These are phyloP conservation scores for Ilex asprella DNA, from an alignment of 257 asterid species.

Conservation along the genomic window DNA sequence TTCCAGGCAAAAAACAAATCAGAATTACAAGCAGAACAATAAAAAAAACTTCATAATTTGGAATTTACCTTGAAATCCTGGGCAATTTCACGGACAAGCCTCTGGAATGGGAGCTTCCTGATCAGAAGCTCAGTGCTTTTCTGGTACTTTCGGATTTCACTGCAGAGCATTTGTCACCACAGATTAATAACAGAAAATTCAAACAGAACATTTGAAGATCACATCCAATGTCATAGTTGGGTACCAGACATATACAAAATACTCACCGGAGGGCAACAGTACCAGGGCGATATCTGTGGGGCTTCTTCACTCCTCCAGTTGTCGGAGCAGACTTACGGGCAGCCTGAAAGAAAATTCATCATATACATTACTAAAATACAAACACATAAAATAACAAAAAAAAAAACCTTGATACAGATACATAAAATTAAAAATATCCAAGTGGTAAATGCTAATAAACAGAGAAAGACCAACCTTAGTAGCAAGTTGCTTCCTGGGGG, in stretches of 20 bases:
- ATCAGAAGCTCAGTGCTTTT: constrained; percentile 76
- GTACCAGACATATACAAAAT: no score
- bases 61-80: constrained; percentile 61
- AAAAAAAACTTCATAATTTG: background rate
- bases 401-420: no score
- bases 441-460: no score
- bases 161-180: constrained; percentile 4
- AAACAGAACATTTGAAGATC: background rate
- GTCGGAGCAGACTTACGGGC: constrained; percentile 87
- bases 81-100: constrained; percentile 76
- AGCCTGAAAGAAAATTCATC: constrained; percentile 25
- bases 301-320: constrained; percentile 75
- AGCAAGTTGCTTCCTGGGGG: constrained; percentile 61
- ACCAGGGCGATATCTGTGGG: constrained; percentile 77
- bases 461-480: constrained; percentile 30
- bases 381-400: no score
- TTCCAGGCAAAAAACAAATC: background rate
- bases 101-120: constrained; percentile 78
- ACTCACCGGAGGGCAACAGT: constrained; percentile 70
- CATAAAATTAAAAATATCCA: no score
- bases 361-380: no score
- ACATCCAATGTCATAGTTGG: no score
- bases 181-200: background rate
- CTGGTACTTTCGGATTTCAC: constrained; percentile 73
- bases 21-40: background rate